Conservation (phyloP, 139 green algal genomes). For the Chlamydomonas sphaeroides region DNA sequence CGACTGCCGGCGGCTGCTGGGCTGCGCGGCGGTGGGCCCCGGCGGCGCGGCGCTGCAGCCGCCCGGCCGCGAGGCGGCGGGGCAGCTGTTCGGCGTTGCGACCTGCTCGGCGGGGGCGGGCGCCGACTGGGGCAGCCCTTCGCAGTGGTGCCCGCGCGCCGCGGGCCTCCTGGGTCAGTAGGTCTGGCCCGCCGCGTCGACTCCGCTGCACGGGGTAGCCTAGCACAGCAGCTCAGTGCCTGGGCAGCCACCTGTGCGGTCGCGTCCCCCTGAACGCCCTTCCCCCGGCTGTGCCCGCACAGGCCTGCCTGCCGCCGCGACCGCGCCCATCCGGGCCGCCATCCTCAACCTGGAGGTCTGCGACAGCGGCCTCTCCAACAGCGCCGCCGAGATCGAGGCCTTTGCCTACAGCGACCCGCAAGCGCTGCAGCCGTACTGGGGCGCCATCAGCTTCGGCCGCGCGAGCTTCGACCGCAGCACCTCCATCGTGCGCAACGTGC, state of each 20-base stretch:
- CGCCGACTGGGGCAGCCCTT: not conserved
- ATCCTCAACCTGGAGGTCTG: not conserved
- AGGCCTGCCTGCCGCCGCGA: too few species aligned
- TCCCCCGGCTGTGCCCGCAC: not conserved
- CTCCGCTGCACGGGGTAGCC: too few species aligned
- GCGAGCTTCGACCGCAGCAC: not conserved
- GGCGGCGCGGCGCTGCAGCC: too few species aligned
- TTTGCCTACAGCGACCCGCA: not conserved
- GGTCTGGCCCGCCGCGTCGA: too few species aligned
- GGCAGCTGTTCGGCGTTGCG: too few species aligned
- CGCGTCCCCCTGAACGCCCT: too few species aligned
- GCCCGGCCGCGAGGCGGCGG: too few species aligned
- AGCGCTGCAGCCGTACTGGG: not conserved
- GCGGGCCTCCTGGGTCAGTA: not conserved
- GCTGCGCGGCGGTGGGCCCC: too few species aligned
- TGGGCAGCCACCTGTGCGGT: too few species aligned
- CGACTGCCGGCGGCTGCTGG: not conserved
- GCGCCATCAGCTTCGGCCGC: not conserved
- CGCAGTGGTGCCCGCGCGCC: not conserved
- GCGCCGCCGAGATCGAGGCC: not conserved
- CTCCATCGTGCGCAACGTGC: not conserved
- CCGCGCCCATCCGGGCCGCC: not conserved
- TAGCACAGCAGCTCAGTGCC: too few species aligned
- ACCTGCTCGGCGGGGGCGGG: too few species aligned
- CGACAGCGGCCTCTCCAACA: not conserved